A percentile compares a stretch with the other conserved stretches of the same genome.
Conservation (phyloP, 1,284 basidiomycete genomes). For the Caloboletus firmus region DNA sequence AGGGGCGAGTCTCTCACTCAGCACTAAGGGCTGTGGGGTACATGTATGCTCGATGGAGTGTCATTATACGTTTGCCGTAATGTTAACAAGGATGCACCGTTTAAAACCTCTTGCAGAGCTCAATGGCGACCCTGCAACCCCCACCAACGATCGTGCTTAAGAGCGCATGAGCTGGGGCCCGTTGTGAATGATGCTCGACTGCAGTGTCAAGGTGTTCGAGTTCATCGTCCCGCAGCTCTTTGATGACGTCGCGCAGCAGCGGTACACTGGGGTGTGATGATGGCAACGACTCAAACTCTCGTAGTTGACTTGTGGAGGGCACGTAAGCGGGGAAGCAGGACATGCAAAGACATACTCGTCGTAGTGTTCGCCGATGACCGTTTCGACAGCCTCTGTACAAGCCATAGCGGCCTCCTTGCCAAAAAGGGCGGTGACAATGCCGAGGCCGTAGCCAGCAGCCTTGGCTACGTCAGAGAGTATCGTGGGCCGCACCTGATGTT, state of each 20-base stretch:
- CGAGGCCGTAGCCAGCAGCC: slow-evolving; percentile 81
- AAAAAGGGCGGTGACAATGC: slow-evolving; percentile 83
- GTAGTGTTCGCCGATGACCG: slow-evolving; percentile 97
- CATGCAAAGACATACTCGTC: slow-evolving; percentile 73
- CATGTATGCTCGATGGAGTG: not conserved
- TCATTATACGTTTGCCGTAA: not conserved
- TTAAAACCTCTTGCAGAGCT: slow-evolving; percentile 81
- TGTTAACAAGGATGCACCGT: not conserved
- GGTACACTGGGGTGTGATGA: slow-evolving; percentile 77
- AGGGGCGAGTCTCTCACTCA: slow-evolving; percentile 43
- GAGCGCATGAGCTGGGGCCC: slow-evolving; percentile 89
- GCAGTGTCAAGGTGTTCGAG: slow-evolving; percentile 93
- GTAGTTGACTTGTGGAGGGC: slow-evolving; percentile 60
- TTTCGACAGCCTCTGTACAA: slow-evolving; percentile 97
- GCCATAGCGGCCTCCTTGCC: slow-evolving; percentile 96
- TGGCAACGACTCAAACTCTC: slow-evolving; percentile 61
- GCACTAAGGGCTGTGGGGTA: slow-evolving; percentile 13
- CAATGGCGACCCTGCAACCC: slow-evolving; percentile 90
- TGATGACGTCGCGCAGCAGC: slow-evolving; percentile 72
- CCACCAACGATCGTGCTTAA: slow-evolving; percentile 82
- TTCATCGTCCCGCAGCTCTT: slow-evolving; percentile 93
- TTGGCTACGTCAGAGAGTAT: slow-evolving; percentile 83
- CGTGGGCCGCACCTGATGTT: slow-evolving; percentile 86
- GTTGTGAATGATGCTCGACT: slow-evolving; percentile 86
- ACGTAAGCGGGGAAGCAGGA: slow-evolving; percentile 10